Base-by-base conservation (phyloP, 331 rosid species). In the Malus hybrid region DNA sequence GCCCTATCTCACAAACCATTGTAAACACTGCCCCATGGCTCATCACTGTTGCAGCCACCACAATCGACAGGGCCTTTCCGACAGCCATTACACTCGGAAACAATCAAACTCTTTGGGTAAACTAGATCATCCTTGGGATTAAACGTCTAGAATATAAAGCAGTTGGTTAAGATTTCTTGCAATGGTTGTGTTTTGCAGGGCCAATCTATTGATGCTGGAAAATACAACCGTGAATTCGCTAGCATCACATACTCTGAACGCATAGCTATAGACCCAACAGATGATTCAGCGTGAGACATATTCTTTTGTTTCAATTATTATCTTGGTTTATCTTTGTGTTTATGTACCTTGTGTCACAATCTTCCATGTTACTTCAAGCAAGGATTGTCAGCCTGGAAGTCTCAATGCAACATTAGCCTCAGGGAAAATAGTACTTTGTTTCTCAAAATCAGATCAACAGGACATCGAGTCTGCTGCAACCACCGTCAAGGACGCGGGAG, bases 1-100 rank as follows among this genome's bases (percentile, higher is more conserved):
- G 93, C 24, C 97, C 97, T 67, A 31, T 20, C 14, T 83, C 92
- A 14, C 90, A 87, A 62, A 83, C 97, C 34, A 19, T 91, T 42
- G 44, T 80, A 15, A 91, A 91, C 73, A 84, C 97, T 67, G 97
- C 97, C 31, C 93, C 97, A 0, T 91, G 97, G 97, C 70, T 89
- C 71, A 63, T 89, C 55, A 89, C 97, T 67, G 92, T 87, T 57
- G 97, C 89, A 65, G 93, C 97, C 46, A 79, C 91, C 79, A 87
- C 91, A 61, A 88, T 88, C 63, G 96, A 90, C 52, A 87, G 96
- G 76, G 75, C 83, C 59, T 90, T 90, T 77, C 88, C 83, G 29
- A 68, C 88, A 42, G 80, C 86, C 69, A 81, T 90, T 65, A 79
- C 83, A 11, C 91, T 90, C 24, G 89, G 93, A 80, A 88, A 88